Percentiles rank a stretch among this genome's conserved stretches.
Evolutionary conservation across 345 rosid genomes (phyloP).

Genomic region (Angophora floribunda): DNA sequence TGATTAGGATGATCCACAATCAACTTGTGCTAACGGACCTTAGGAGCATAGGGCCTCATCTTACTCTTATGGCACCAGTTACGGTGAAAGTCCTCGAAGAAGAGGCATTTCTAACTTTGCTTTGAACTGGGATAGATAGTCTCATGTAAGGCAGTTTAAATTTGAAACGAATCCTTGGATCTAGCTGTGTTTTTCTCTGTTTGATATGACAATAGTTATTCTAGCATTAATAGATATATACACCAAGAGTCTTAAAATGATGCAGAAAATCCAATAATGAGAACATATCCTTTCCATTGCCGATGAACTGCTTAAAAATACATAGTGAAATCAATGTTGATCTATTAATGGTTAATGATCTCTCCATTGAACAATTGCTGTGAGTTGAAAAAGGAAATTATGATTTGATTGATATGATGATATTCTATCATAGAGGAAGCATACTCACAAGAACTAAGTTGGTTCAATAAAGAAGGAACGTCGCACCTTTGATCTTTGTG

Average conservation of each 20-base stretch:
- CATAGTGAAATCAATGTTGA: background rate
- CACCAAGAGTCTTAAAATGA: background rate
- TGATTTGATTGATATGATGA: background rate
- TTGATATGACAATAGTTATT: background rate
- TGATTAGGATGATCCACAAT: background rate
- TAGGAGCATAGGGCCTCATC: background rate
- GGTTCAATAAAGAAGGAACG: background rate
- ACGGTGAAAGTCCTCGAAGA: background rate
- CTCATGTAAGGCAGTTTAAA: background rate
- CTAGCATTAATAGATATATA: background rate
- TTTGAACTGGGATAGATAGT: background rate
- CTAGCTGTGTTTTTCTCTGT: background rate
- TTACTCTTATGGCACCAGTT: background rate
- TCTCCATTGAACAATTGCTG: background rate
- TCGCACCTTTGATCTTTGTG: background rate
- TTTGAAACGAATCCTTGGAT: background rate
- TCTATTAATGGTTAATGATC: background rate
- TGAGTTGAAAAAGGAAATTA: background rate
- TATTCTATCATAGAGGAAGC: background rate
- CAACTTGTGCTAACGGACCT: background rate
- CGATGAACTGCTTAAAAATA: no score
- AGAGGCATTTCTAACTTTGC: background rate
- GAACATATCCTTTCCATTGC: no score
- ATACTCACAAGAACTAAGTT: background rate
- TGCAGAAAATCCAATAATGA: no score